Evolutionary conservation across 495 filamentous ascomycete species (phyloP), one percentile per base, ranked within the genome.

Genomic region (Penicillium lividum): DNA sequence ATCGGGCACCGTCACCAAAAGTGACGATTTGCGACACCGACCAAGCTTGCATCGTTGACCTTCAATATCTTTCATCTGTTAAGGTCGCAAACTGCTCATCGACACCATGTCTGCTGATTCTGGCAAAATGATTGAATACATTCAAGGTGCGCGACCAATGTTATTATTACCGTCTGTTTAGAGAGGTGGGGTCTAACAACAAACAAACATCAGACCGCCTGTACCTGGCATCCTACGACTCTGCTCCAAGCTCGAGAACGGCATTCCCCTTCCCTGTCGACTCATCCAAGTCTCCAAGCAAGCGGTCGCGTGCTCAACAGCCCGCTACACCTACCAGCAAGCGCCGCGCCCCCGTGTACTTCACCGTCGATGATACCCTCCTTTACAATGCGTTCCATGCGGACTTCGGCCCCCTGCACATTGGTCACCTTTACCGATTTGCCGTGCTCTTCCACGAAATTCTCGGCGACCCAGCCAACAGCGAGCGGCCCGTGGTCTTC

Each of bases 341-440:
- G 69, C 71, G 72, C 49, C 74, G 77, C 36, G 77, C 86, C 52
- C 95, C 95, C 0, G 90, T 88, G 58, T 99, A 99, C 74, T 99
- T 99, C 74, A 92, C 92, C 4, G 85, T 98, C 57, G 95, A 99
- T 67, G 90, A 97, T 67, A 87, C 80, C 31, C 84, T 99, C 13
- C 81, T 96, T 27, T 99, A 99, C 80, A 98, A 99, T 69, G 91
- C 93, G 7, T 99, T 99, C 77, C 92, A 97, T 73, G 93, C 93
- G 57, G 94, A 99, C 73, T 99, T 99, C 72, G 94, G 94, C 59
- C 94, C 94, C 63, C 80, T 98, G 25, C 95, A 99, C 76, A 95
- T 98, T 53, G 94, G 95, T 5, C 94, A 99, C 66, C 77, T 98
- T 29, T 98, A 99, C 78, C 83, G 94, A 36, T 99, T 98, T 74